These are phyloP conservation scores for Nicotiana noctiflora DNA, from an alignment of 257 asterid species.

Conservation along the genomic window DNA sequence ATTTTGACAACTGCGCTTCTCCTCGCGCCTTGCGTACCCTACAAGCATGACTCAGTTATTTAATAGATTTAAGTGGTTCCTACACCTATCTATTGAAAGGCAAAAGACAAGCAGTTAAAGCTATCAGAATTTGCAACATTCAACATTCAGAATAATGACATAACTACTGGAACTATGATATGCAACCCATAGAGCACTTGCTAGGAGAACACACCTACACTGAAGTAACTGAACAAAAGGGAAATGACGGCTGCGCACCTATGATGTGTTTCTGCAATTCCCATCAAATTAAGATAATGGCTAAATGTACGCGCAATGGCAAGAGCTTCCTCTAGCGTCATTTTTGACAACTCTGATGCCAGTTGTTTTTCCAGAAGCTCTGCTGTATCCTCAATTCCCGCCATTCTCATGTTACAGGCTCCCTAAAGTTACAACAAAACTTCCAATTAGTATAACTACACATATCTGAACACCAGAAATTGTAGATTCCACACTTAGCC, in stretches of 20 bases:
- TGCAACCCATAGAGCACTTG: background rate
- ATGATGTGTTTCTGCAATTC: slow-evolving; percentile 95
- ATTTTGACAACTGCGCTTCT: slow-evolving; percentile 52
- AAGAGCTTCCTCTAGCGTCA: slow-evolving; percentile 90
- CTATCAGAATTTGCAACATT: background rate
- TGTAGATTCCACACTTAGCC: background rate
- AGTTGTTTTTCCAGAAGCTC: slow-evolving; percentile 89
- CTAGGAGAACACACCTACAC: background rate
- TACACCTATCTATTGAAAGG: background rate
- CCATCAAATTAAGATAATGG: slow-evolving; percentile 84
- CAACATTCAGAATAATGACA: background rate
- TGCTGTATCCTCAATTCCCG: slow-evolving; percentile 86
- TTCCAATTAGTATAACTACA: slow-evolving; percentile 16
- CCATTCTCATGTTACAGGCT: slow-evolving; percentile 85
- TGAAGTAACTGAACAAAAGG: background rate
- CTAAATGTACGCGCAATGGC: slow-evolving; percentile 85
- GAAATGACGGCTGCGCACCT: slow-evolving; percentile 30
- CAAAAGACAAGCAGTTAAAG: background rate
- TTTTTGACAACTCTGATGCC: slow-evolving; percentile 63
- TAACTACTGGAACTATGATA: background rate
- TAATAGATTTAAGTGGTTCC: background rate
- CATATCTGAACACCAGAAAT: background rate
- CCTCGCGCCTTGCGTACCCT: slow-evolving; percentile 72
- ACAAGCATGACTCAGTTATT: slow-evolving; percentile 21
- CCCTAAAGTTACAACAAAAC: slow-evolving; percentile 37